phyloP scores from a whole-genome alignment of 2,329 filamentous ascomycete genomes.

The Sporothrix luriei region DNA sequence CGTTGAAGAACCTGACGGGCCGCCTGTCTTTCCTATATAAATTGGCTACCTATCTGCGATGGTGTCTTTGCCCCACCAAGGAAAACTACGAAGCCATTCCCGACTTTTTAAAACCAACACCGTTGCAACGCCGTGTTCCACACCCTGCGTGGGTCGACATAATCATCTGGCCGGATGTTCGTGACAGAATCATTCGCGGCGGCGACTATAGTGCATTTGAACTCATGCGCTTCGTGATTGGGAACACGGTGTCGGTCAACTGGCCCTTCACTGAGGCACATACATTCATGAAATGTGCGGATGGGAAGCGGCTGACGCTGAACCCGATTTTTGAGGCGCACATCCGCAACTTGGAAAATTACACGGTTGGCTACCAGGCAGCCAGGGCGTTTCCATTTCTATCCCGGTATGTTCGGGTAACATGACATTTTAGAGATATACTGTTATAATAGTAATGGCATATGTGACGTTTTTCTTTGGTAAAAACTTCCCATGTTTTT shows the following conservation, averaged over 20 bases:
- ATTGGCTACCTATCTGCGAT: conserved; percentile 27
- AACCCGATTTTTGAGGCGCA: conserved; percentile 33
- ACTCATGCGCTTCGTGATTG: conserved; percentile 21
- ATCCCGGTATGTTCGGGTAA: conserved; percentile 20
- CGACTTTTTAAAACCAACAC: conserved; percentile 38
- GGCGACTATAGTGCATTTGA: conserved; percentile 25
- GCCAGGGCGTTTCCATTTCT: conserved; percentile 64
- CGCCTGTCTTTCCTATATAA: conserved; percentile 29
- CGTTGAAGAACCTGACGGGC: conserved; percentile 21
- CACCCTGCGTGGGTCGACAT: conserved; percentile 35
- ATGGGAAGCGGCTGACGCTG: conserved; percentile 24
- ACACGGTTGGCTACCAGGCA: conserved; percentile 75
- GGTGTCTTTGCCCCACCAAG: conserved; percentile 27
- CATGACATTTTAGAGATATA: neutral
- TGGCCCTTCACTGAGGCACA: conserved; percentile 31
- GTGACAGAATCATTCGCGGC: conserved; percentile 31
- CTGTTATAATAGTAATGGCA: neutral
- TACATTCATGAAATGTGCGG: conserved; percentile 7
- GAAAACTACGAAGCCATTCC: conserved; percentile 34
- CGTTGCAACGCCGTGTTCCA: conserved; percentile 32
- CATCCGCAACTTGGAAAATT: conserved; percentile 72
- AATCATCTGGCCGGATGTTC: conserved; percentile 31
- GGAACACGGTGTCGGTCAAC: conserved; percentile 29
- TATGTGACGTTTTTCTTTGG: neutral
- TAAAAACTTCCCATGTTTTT: neutral